Evolutionary conservation across 2,329 filamentous ascomycete species (phyloP).

Genomic region (Tolypocladium paradoxum): DNA sequence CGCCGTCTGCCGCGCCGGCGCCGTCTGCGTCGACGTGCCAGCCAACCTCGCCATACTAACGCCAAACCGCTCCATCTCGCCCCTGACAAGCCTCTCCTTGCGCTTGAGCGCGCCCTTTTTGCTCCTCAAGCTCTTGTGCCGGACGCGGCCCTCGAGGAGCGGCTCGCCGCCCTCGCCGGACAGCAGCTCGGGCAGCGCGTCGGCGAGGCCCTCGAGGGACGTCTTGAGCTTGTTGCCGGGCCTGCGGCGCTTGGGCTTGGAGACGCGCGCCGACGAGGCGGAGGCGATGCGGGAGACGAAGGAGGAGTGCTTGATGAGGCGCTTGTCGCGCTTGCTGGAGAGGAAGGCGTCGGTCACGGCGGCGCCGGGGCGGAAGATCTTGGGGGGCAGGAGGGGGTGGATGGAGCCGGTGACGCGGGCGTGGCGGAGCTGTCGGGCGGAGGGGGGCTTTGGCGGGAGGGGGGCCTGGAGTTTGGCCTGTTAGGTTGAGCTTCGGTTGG

Average conservation of each 20-base stretch:
- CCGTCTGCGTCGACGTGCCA: conserved; percentile 18
- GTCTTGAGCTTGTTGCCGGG: conserved; percentile 70
- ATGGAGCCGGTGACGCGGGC: conserved; percentile 37
- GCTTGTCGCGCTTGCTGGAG: conserved; percentile 73
- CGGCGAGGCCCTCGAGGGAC: conserved; percentile 63
- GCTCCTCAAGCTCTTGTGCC: conserved; percentile 63
- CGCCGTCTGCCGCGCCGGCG: conserved; percentile 2
- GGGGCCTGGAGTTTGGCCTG: conserved; percentile 11
- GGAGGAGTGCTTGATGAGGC: conserved; percentile 65
- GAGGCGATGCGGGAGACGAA: conserved; percentile 72
- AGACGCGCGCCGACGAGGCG: conserved; percentile 18
- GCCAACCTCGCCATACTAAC: conserved; percentile 70
- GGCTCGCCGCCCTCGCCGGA: conserved; percentile 35
- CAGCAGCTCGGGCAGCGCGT: conserved; percentile 60
- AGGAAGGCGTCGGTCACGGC: conserved; percentile 48
- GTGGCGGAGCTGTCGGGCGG: conserved; percentile 45
- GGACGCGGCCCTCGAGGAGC: conserved; percentile 46
- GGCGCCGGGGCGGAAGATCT: conserved; percentile 40
- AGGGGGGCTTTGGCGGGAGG: conserved; percentile 32
- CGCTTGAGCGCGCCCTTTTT: conserved; percentile 71
- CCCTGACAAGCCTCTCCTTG: conserved; percentile 68
- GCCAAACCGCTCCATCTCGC: conserved; percentile 76
- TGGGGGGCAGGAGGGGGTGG: conserved; percentile 39
- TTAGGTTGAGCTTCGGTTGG: background rate
- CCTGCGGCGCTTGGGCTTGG: conserved; percentile 28